These are phyloP conservation scores for Hypoxylon subgilvum DNA, from an alignment of 495 filamentous ascomycete species.

Conservation along the genomic window DNA sequence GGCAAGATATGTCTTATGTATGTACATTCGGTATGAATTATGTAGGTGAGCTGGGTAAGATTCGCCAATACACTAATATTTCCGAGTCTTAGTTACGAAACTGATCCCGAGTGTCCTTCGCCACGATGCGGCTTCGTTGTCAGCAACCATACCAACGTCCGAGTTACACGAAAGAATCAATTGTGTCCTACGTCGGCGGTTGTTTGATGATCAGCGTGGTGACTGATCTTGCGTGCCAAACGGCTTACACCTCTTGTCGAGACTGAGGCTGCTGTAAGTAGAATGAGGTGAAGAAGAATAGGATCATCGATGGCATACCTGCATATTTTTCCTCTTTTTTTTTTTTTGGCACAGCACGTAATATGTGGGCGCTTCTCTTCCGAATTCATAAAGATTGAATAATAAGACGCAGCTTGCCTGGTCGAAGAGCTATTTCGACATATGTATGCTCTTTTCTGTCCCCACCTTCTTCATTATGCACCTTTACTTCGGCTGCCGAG, in stretches of 20 bases:
- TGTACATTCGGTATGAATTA: too few relatives aligned
- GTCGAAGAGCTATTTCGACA: conserved; percentile 28
- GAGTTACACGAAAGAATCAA: conserved; percentile 26
- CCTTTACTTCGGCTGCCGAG: conserved; percentile 36
- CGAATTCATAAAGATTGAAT: too few relatives aligned
- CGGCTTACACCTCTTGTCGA: background rate
- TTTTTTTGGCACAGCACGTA: too few relatives aligned
- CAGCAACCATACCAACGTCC: background rate
- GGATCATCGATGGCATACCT: too few relatives aligned
- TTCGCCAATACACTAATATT: too few relatives aligned
- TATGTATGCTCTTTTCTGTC: conserved; percentile 16
- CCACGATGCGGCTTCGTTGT: conserved; percentile 1
- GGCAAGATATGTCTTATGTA: background rate
- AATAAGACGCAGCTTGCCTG: conserved; percentile 27
- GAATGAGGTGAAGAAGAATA: too few relatives aligned
- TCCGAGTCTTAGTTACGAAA: conserved; percentile 16
- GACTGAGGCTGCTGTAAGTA: too few relatives aligned
- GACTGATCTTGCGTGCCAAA: conserved; percentile 8
- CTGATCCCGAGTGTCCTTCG: background rate
- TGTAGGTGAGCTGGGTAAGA: too few relatives aligned
- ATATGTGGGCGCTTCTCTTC: too few relatives aligned
- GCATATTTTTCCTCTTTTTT: too few relatives aligned
- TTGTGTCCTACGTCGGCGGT: conserved; percentile 26
- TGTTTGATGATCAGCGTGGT: conserved; percentile 22
- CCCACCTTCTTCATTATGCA: background rate